Evolutionary conservation across 164 flowering plant genomes (phyloP).

Genomic region (Magnolia changhungtana): DNA sequence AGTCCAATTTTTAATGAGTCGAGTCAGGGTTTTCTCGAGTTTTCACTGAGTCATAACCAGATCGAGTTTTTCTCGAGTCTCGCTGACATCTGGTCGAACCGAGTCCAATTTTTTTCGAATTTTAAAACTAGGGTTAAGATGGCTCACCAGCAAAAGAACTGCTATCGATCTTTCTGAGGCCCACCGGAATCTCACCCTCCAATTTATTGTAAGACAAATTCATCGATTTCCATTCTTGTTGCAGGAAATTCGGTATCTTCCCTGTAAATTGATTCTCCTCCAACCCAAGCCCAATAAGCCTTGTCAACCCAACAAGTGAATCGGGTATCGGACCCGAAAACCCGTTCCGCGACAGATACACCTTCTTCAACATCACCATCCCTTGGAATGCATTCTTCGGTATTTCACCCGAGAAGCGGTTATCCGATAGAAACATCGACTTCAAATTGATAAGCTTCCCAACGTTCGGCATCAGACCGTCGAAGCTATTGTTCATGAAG

Average conservation of each 20-base stretch:
- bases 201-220: conserved; percentile 53
- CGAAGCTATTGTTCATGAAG: conserved; percentile 48
- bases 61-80: no score
- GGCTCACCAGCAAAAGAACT: conserved; percentile 46
- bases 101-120: no score
- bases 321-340: conserved; percentile 54
- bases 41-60: no score
- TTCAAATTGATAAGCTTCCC: conserved; percentile 34
- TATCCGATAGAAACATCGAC: conserved; percentile 41
- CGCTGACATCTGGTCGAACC: no score
- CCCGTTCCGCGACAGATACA: conserved; percentile 39
- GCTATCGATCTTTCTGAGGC: conserved; percentile 25
- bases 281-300: conserved; percentile 43
- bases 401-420: conserved; percentile 59
- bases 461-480: conserved; percentile 55
- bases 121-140: not conserved
- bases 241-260: conserved; percentile 50
- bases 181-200: conserved; percentile 52
- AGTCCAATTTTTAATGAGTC: no score
- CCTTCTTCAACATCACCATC: conserved; percentile 47
- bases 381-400: conserved; percentile 40
- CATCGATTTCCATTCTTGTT: conserved; percentile 18
- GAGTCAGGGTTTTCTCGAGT: no score
- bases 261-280: conserved; percentile 57
- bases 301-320: conserved; percentile 38